phyloP scores from a whole-genome alignment of 2,329 filamentous ascomycete genomes.

The Aurifilum marmelostoma region DNA sequence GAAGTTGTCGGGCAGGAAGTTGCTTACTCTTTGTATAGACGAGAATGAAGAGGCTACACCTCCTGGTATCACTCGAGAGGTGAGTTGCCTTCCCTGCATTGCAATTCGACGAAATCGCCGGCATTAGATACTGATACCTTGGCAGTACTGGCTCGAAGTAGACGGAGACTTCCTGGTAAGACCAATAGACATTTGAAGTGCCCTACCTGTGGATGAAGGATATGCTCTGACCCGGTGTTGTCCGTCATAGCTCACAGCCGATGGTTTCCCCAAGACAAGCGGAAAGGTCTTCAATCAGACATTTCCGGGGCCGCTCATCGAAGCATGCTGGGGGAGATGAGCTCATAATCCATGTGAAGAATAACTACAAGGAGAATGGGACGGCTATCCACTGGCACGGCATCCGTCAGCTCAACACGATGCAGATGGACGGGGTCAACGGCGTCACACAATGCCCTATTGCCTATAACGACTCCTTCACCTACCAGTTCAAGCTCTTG shows the following conservation, averaged over 20 bases:
- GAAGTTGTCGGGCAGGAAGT: background rate
- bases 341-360: conserved; percentile 35
- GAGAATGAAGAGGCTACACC: conserved; percentile 22
- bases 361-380: conserved; percentile 34
- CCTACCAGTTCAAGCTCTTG: conserved; percentile 40
- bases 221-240: background rate
- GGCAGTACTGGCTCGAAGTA: conserved; percentile 25
- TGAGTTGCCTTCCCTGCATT: background rate
- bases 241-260: conserved; percentile 18
- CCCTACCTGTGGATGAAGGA: background rate
- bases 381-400: conserved; percentile 44
- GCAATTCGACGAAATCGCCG: background rate
- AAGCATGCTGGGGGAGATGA: conserved; percentile 39
- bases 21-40: conserved; percentile 16
- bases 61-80: conserved; percentile 23
- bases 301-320: conserved; percentile 35
- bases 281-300: conserved; percentile 33
- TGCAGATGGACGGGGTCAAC: conserved; percentile 40
- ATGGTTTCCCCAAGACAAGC: conserved; percentile 27
- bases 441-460: conserved; percentile 57
- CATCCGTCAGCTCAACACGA: conserved; percentile 38
- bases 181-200: background rate
- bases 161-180: conserved; percentile 24
- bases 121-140: background rate
- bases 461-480: conserved; percentile 46